Conservation (phyloP, 164 flowering plant genomes). For the Piper betle region DNA sequence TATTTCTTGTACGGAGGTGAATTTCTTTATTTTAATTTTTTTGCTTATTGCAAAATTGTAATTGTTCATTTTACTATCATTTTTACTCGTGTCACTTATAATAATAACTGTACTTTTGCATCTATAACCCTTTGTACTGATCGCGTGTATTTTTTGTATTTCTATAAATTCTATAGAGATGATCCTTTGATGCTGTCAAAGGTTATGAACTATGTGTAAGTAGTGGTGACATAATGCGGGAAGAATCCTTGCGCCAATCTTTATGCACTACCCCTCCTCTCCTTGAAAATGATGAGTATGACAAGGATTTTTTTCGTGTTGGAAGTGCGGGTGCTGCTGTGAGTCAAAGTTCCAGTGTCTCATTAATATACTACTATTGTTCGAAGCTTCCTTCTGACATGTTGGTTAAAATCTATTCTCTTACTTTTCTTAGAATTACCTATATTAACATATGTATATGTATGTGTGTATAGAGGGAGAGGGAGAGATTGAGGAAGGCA, state of each 20-base stretch:
- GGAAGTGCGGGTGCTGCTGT: conserved; percentile 63
- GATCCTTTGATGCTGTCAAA: conserved; percentile 30
- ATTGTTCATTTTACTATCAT: too few relatives aligned
- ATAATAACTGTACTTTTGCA: background rate
- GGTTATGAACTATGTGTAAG: conserved; percentile 36
- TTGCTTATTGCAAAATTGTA: too few relatives aligned
- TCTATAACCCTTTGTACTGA: background rate
- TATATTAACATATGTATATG: too few relatives aligned
- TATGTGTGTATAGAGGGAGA: too few relatives aligned
- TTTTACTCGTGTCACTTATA: too few relatives aligned
- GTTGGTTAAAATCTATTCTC: conserved; percentile 29
- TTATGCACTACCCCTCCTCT: conserved; percentile 43
- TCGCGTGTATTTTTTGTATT: background rate
- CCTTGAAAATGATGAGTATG: conserved; percentile 21
- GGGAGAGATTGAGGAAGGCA: too few relatives aligned
- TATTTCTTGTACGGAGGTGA: conserved; percentile 61
- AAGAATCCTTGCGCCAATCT: conserved; percentile 44
- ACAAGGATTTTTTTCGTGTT: conserved; percentile 41
- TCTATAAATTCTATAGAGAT: conserved; percentile 28
- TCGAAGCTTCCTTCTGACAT: conserved; percentile 82
- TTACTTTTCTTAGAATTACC: background rate
- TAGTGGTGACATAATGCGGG: conserved; percentile 63
- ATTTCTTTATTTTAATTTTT: background rate
- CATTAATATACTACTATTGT: conserved; percentile 57
- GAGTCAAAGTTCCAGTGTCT: conserved; percentile 47